phyloP scores from a whole-genome alignment of 2,329 filamentous ascomycete species.

The Epichloe uncinata region DNA sequence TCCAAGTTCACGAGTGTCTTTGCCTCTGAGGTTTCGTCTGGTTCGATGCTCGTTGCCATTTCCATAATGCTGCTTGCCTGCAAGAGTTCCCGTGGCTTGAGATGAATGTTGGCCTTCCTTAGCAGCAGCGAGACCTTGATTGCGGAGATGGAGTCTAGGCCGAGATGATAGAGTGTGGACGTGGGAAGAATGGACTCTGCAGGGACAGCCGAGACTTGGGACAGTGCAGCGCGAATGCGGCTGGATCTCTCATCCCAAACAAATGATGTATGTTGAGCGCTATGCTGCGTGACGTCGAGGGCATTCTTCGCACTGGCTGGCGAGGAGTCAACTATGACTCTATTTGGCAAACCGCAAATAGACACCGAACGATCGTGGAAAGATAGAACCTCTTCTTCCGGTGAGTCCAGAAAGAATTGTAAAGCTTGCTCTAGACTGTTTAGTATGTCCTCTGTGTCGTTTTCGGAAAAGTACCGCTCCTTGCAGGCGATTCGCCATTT shows the following conservation, averaged over 20 bases:
- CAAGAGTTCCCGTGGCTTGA: slow-evolving; percentile 61
- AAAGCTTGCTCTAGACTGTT: slow-evolving; percentile 47
- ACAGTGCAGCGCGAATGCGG: slow-evolving; percentile 33
- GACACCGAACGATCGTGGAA: slow-evolving; percentile 41
- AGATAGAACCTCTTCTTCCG: slow-evolving; percentile 37
- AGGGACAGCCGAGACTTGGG: slow-evolving; percentile 47
- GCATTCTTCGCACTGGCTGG: not conserved
- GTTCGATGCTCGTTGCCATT: slow-evolving; percentile 35
- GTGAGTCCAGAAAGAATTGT: slow-evolving; percentile 34
- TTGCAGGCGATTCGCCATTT: slow-evolving; percentile 64
- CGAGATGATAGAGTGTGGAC: slow-evolving; percentile 67
- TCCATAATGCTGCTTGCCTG: slow-evolving; percentile 48
- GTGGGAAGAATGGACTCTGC: slow-evolving; percentile 42
- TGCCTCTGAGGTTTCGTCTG: not conserved
- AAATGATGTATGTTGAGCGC: not conserved
- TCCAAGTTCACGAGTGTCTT: not conserved
- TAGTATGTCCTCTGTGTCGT: slow-evolving; percentile 38
- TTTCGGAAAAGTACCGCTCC: slow-evolving; percentile 33
- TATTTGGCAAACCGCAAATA: slow-evolving; percentile 47
- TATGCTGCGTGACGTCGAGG: not conserved
- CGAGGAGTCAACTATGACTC: not conserved
- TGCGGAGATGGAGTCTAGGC: slow-evolving; percentile 81
- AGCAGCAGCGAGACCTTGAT: slow-evolving; percentile 70
- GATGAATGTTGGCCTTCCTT: slow-evolving; percentile 43
- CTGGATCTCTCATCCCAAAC: slow-evolving; percentile 23